Conservation (phyloP, 2,329 filamentous ascomycete species). For the Chaetomiaceae sp. region DNA sequence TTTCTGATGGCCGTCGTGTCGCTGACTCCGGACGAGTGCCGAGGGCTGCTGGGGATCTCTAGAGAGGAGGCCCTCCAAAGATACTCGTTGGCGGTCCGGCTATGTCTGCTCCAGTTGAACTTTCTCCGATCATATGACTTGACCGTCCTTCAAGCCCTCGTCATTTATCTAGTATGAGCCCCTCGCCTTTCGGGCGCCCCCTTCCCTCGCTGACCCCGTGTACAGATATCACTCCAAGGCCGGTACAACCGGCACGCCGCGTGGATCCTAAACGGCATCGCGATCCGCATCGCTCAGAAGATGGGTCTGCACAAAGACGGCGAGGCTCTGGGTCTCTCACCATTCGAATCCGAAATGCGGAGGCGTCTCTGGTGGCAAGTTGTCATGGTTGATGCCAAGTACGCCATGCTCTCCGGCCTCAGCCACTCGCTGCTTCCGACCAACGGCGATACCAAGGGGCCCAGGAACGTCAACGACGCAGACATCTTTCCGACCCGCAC, state of each 20-base stretch:
- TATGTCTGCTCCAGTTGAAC: slow-evolving; percentile 46
- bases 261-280: slow-evolving; percentile 57
- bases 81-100: slow-evolving; percentile 49
- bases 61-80: slow-evolving; percentile 47
- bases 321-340: slow-evolving; percentile 49
- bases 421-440: slow-evolving; percentile 48
- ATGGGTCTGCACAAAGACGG: slow-evolving; percentile 65
- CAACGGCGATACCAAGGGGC: slow-evolving; percentile 54
- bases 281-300: slow-evolving; percentile 61
- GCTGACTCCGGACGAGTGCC: slow-evolving; percentile 52
- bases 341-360: slow-evolving; percentile 65
- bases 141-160: slow-evolving; percentile 53
- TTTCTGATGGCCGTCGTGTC: slow-evolving; percentile 58
- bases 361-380: slow-evolving; percentile 64
- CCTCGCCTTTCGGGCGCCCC: neutral
- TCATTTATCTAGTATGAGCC: slow-evolving; percentile 49
- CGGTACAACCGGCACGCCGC: slow-evolving; percentile 55
- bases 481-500: slow-evolving; percentile 52
- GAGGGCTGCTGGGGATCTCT: slow-evolving; percentile 46
- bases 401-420: slow-evolving; percentile 54
- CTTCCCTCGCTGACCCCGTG: slow-evolving; percentile 15
- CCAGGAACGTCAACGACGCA: slow-evolving; percentile 55
- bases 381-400: slow-evolving; percentile 53
- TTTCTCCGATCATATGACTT: slow-evolving; percentile 58
- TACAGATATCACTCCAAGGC: slow-evolving; percentile 52